Evolutionary conservation across 371 early-diverging fungal species (phyloP).

Genomic region (Parasitella parasitica): DNA sequence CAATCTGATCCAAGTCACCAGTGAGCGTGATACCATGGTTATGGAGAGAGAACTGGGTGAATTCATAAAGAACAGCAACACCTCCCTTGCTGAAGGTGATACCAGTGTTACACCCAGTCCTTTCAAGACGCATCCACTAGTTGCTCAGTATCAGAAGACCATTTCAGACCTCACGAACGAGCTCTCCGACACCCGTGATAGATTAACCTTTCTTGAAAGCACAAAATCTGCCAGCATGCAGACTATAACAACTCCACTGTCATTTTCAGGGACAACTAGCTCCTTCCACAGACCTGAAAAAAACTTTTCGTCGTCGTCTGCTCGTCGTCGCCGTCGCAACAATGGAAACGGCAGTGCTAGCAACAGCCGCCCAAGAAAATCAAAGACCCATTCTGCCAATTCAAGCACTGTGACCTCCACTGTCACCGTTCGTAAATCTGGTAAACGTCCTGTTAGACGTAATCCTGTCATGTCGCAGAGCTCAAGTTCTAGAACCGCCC

Average conservation of each 20-base stretch:
- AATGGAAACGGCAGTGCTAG: neutral
- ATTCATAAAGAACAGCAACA: slow-evolving; percentile 22
- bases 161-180: slow-evolving; percentile 58
- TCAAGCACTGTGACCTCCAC: slow-evolving; percentile 27
- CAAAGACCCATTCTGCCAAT: slow-evolving; percentile 18
- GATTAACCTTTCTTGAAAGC: slow-evolving; percentile 32
- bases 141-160: slow-evolving; percentile 58
- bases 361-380: slow-evolving; percentile 18
- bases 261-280: slow-evolving; percentile 25
- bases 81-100: slow-evolving; percentile 1
- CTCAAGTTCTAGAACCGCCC: slow-evolving; percentile 11
- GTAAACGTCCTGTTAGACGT: slow-evolving; percentile 11
- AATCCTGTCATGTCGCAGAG: slow-evolving; percentile 18
- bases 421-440: slow-evolving; percentile 4
- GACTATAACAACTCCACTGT: slow-evolving; percentile 25
- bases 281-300: slow-evolving; percentile 13
- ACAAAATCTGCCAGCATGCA: slow-evolving; percentile 29
- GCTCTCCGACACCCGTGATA: slow-evolving; percentile 46
- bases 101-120: slow-evolving; percentile 1
- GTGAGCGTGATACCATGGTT: slow-evolving; percentile 62
- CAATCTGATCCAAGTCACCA: slow-evolving; percentile 54
- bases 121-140: slow-evolving; percentile 50
- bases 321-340: neutral
- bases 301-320: neutral
- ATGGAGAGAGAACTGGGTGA: slow-evolving; percentile 55